Conservation (phyloP, 2,329 filamentous ascomycete genomes). For the Diaporthe longicolla region DNA sequence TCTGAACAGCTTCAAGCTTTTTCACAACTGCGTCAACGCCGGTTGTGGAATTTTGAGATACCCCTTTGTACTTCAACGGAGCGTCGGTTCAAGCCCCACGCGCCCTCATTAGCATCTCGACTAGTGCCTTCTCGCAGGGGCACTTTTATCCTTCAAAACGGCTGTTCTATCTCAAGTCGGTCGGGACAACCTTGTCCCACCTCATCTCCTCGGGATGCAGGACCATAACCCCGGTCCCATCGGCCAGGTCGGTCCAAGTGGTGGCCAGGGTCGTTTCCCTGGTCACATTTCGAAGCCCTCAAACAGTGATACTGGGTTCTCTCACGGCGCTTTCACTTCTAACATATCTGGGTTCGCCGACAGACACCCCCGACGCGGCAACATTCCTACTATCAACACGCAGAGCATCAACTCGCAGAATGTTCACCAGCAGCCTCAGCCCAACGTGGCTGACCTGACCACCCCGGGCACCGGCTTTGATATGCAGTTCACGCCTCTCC, state of each 20-base stretch:
- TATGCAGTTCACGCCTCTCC: constrained; percentile 97
- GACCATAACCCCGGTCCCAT: constrained; percentile 77
- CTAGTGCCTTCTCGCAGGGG: constrained; percentile 64
- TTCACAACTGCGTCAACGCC: constrained; percentile 25
- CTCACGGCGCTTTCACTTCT: constrained; percentile 90
- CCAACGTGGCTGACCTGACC: constrained; percentile 79
- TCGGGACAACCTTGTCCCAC: constrained; percentile 89
- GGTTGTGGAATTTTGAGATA: constrained; percentile 43
- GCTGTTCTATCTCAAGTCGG: constrained; percentile 82
- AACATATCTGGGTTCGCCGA: constrained; percentile 90
- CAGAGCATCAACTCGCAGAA: constrained; percentile 69
- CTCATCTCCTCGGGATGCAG: constrained; percentile 93
- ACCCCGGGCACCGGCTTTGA: constrained; percentile 92
- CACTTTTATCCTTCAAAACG: constrained; percentile 80
- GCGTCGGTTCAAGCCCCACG: constrained; percentile 47
- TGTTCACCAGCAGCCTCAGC: constrained; percentile 54
- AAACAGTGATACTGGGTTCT: constrained; percentile 89
- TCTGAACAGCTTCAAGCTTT: constrained; percentile 36
- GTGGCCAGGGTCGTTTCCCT: constrained; percentile 72
- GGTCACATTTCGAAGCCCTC: constrained; percentile 85
- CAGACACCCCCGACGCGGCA: constrained; percentile 85
- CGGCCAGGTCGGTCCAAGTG: constrained; percentile 70
- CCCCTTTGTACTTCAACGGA: constrained; percentile 41
- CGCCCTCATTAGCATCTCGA: constrained; percentile 46
- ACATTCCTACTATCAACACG: constrained; percentile 95